These are phyloP conservation scores for Lumnitzera racemosa DNA, from an alignment of 345 rosid genomes.

Conservation along the genomic window DNA sequence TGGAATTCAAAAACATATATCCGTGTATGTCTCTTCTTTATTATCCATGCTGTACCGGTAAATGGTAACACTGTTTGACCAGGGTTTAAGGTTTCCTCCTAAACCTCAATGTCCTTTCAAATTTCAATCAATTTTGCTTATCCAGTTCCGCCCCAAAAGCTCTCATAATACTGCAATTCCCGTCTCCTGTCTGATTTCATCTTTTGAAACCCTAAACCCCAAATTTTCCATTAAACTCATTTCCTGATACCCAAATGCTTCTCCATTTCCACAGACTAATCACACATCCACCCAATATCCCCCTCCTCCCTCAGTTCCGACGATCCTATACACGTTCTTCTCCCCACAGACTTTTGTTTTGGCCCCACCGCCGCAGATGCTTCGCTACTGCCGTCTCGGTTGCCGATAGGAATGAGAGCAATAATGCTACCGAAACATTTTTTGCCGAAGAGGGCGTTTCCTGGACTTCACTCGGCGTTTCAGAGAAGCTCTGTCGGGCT, in stretches of 20 bases:
- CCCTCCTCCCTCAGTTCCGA: conserved; percentile 1
- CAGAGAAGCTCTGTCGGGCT: conserved; percentile 52
- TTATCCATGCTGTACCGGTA: too few relatives aligned
- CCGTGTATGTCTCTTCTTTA: too few relatives aligned
- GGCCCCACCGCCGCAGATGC: conserved; percentile 8
- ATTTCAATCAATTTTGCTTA: too few relatives aligned
- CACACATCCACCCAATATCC: conserved; percentile 5
- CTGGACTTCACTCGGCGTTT: conserved; percentile 78
- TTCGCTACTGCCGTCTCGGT: conserved; percentile 14
- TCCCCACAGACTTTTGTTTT: background rate
- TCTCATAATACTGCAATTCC: too few relatives aligned
- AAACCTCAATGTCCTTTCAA: too few relatives aligned
- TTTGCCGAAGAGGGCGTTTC: conserved; percentile 61
- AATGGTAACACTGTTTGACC: too few relatives aligned
- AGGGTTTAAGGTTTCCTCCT: too few relatives aligned
- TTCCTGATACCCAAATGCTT: background rate
- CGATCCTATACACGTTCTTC: background rate
- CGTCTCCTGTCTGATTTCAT: too few relatives aligned
- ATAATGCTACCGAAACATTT: conserved; percentile 31
- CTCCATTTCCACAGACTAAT: conserved; percentile 9
- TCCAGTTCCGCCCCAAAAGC: too few relatives aligned
- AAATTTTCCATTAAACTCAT: background rate
- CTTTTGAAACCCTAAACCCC: conserved; percentile 3
- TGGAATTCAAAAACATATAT: too few relatives aligned
- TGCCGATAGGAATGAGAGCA: conserved; percentile 22